Evolutionary conservation across 1,284 basidiomycete genomes (phyloP).

Genomic region (Cyathus olla): DNA sequence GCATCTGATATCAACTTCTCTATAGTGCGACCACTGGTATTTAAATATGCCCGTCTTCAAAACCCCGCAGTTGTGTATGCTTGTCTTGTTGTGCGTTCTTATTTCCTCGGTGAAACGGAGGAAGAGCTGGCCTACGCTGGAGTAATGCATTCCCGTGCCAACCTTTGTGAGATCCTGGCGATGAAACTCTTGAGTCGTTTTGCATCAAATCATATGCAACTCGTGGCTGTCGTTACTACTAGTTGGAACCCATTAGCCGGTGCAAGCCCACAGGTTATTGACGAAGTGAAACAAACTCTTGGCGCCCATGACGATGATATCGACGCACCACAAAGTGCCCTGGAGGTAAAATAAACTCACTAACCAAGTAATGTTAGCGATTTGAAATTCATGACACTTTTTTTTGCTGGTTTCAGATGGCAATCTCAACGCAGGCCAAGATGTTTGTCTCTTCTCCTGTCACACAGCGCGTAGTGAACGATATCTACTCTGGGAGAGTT

Average conservation of each 20-base stretch:
- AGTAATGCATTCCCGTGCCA: conserved; percentile 68
- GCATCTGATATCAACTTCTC: conserved; percentile 89
- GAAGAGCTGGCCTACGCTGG: conserved; percentile 81
- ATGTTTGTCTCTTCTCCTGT: conserved; percentile 83
- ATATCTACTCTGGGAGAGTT: conserved; percentile 82
- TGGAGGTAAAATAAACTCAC: conserved; percentile 70
- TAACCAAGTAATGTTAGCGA: neutral
- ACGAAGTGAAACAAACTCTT: conserved; percentile 67
- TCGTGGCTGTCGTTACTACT: conserved; percentile 82
- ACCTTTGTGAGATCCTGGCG: conserved; percentile 85
- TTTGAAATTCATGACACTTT: neutral
- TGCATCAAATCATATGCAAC: conserved; percentile 76
- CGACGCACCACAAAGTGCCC: conserved; percentile 76
- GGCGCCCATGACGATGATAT: conserved; percentile 62
- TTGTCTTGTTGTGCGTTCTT: conserved; percentile 70
- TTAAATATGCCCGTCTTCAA: conserved; percentile 80
- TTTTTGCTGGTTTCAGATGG: conserved; percentile 65
- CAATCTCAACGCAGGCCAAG: conserved; percentile 86
- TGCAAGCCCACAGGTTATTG: conserved; percentile 74
- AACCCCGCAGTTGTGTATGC: conserved; percentile 82
- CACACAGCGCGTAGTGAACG: conserved; percentile 85
- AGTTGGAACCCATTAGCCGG: conserved; percentile 87
- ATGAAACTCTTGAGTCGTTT: conserved; percentile 87
- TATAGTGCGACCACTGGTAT: conserved; percentile 83
- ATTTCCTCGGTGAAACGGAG: conserved; percentile 58